Base-by-base conservation (phyloP, 2,329 filamentous ascomycete genomes). In the Botrytis fragariae region DNA sequence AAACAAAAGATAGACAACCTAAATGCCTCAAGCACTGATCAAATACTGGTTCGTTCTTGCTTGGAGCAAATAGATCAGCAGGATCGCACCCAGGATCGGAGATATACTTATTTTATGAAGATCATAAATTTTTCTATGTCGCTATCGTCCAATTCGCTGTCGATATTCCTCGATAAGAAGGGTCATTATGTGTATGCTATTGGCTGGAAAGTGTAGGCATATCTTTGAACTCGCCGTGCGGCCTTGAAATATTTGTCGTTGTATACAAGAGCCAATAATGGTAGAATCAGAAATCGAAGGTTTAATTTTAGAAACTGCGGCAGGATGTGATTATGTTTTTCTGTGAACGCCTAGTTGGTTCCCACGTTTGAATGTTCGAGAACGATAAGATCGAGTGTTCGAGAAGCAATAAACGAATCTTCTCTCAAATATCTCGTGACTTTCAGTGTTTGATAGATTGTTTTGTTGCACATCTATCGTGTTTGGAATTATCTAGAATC, bases 401-500 rank as follows among this genome's bases (percentile, higher is more conserved):
- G n/a, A 57, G 12, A 39, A 62, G 37, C 14, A 16, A 62, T n/a
- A 18, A n/a, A 62, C 37, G 22, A 39, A 39, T 62, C 12, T 37
- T 62, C 32, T 8, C 2, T 6, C 3, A 18, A 39, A 39, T 4
- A 62, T n/a, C 61, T 63, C 61, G 61, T 63, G 61, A 63, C 37
- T 16, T 63, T 63, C 2, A 1, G 7, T 42, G 37, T 29, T 9
- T 29, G 51, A 63, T 25, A 29, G 22, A 35, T n/a, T 39, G 35
- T 54, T 67, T 68, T 68, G 64, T 68, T 68, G 64, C 64, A 68
- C 16, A 29, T 54, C 64, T 68, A 20, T 29, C 20, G 2, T 20
- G 35, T 54, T 54, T 68, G 45, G 64, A 68, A 68, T 68, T 39
- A n/a, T 68, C 35, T 68, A 54, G 64, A 68, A 67, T 65, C 5